Conservation (phyloP, 495 filamentous ascomycete genomes). For the Aspergillus heteromorphus region DNA sequence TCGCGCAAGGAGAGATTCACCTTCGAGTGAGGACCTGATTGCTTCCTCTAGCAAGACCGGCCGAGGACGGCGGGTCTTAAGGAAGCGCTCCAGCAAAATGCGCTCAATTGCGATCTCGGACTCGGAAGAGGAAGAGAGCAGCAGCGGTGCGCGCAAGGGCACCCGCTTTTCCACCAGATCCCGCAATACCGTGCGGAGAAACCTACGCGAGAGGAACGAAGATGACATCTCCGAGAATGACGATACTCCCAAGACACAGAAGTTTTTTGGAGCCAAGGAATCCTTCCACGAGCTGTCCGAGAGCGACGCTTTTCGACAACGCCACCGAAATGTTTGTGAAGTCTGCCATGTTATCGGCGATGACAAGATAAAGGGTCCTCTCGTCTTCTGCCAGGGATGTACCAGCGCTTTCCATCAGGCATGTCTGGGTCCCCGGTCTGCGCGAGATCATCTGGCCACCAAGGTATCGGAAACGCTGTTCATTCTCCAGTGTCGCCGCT, state of each 20-base stretch:
- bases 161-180: conserved; percentile 27
- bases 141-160: conserved; percentile 4
- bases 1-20: neutral
- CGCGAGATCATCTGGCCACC: conserved; percentile 87
- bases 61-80: conserved; percentile 39
- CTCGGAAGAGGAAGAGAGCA: conserved; percentile 15
- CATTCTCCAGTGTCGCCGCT: conserved; percentile 85
- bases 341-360: conserved; percentile 56
- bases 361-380: conserved; percentile 49
- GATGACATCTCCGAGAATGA: conserved; percentile 63
- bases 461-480: conserved; percentile 73
- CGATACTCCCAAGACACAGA: conserved; percentile 41
- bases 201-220: conserved; percentile 61
- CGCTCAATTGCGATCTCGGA: conserved; percentile 1
- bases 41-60: conserved; percentile 3
- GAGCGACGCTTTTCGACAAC: conserved; percentile 55
- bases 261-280: conserved; percentile 58
- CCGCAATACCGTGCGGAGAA: conserved; percentile 32
- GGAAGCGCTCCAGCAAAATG: neutral
- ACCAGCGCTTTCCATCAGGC: conserved; percentile 71
- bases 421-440: conserved; percentile 70
- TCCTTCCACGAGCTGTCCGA: conserved; percentile 51
- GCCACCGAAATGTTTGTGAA: conserved; percentile 68
- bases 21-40: conserved; percentile 24
- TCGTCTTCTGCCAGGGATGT: conserved; percentile 91